Evolutionary conservation across 176 grass and related monocot species (phyloP), one percentile per base, ranked within the genome.

Genomic region (Carex littledalei): DNA sequence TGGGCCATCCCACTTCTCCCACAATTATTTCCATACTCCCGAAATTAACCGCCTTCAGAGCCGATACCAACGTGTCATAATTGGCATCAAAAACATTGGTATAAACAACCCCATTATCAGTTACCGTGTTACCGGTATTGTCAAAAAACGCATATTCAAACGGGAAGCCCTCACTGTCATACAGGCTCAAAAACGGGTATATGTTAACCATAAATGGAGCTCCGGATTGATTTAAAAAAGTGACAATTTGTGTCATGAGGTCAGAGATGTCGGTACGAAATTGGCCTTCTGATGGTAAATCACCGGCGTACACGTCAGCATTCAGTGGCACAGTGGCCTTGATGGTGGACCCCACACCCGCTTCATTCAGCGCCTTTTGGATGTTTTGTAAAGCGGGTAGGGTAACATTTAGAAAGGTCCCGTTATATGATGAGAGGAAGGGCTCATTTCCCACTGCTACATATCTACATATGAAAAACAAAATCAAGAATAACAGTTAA

Each of bases 371-470:
- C 0, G 92, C 94, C 11, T 76, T 88, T 65, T 97, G 94, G 66
- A 97, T 89, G 90, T 94, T 97, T 86, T 92, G 63, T 50, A 97
- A 79, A 0, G 94, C 94, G 0, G 94, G 94, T 6, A 97, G 24
- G 13, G 94, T 97, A 1, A 92, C 90, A 50, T 94, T 94, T 86
- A 92, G 80, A 88, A 85, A 97, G 8, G 94, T 92, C 41, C 85
- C 88, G 61, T 97, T 97, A 3, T 89, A 82, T 1, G 94, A 77
- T 81, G 85, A 62, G 34, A 97, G 87, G 83, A 97, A 97, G 4
- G 94, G 94, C 83, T 97, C 94, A 1, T 97, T 97, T 64, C 94
- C 94, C 13, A 97, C 94, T 65, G 94, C 92, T n/a, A 97, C 90
- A 58, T 94, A 94, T 59, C 94, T 97, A 86, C 85, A 67, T 29